Evolutionary conservation across 805 yeast species (phyloP).

Genomic region (Candida insectalens): DNA sequence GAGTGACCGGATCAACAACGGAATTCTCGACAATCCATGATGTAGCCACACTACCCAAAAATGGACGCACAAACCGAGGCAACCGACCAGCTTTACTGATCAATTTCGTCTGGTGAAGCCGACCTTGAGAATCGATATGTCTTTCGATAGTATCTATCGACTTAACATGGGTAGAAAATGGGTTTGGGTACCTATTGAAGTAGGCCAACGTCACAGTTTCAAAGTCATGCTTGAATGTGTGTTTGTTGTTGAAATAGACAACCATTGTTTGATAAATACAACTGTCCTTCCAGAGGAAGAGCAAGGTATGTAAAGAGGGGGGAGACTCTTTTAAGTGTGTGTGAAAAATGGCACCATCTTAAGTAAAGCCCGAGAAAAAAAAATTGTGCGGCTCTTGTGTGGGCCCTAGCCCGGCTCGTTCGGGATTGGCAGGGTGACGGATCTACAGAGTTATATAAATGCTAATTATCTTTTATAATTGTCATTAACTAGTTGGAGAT

Average conservation of each 20-base stretch:
- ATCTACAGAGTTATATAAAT: not conserved
- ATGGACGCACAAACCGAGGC: constrained; percentile 71
- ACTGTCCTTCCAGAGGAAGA: no score
- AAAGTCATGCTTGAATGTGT: constrained; percentile 55
- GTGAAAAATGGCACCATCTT: not conserved
- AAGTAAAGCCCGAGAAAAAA: not conserved
- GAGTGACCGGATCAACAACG: constrained; percentile 51
- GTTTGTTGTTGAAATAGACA: constrained; percentile 45
- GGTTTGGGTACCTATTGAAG: constrained; percentile 67
- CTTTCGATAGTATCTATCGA: constrained; percentile 70
- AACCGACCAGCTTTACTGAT: constrained; percentile 72
- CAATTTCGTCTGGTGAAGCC: constrained; percentile 61
- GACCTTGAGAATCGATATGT: constrained; percentile 49
- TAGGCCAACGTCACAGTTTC: constrained; percentile 68
- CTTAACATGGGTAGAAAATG: constrained; percentile 76
- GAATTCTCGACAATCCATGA: constrained; percentile 79
- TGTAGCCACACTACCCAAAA: constrained; percentile 59
- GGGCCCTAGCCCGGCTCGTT: no score
- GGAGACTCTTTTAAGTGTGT: not conserved
- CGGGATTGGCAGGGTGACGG: not conserved
- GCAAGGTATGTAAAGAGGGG: not conserved
- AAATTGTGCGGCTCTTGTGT: no score
- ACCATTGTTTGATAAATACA: constrained; percentile 40
- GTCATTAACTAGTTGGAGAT: not conserved
- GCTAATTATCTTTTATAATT: not conserved